Evolutionary conservation across 176 grass and related monocot species (phyloP).

Genomic region (Calamus simplicifolius): DNA sequence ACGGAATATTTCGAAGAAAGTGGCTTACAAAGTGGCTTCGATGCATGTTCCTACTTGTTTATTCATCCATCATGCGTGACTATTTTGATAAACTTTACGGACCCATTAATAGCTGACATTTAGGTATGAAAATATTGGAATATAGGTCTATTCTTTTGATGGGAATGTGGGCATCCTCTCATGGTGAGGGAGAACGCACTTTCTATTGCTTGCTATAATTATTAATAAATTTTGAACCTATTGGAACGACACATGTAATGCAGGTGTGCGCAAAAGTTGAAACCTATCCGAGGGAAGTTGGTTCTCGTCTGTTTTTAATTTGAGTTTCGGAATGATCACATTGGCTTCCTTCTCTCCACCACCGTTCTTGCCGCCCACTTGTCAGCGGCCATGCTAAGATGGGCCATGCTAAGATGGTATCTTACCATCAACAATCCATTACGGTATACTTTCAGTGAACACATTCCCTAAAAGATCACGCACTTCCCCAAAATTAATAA

Average conservation of each 20-base stretch:
- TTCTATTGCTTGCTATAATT: too few relatives aligned
- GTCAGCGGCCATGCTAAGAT: conserved; percentile 1
- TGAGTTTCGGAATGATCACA: conserved; percentile 12
- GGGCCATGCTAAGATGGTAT: not conserved
- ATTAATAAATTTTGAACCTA: too few relatives aligned
- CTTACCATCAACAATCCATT: not conserved
- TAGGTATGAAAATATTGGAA: not conserved
- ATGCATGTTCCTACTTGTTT: conserved; percentile 31
- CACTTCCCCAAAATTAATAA: too few relatives aligned
- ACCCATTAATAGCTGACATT: conserved; percentile 1
- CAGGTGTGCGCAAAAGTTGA: too few relatives aligned
- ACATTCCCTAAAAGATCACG: too few relatives aligned
- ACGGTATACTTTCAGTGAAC: not conserved
- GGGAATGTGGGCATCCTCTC: conserved; percentile 1
- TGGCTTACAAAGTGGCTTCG: conserved; percentile 24
- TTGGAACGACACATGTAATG: too few relatives aligned
- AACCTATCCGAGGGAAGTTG: too few relatives aligned
- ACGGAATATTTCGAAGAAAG: conserved; percentile 31
- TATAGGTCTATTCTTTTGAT: conserved; percentile 25
- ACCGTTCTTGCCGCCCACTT: conserved; percentile 7
- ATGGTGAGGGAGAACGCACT: not conserved
- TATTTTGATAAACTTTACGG: not conserved
- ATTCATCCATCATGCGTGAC: conserved; percentile 1
- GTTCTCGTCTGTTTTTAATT: conserved; percentile 1
- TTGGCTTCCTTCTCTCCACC: conserved; percentile 1